phyloP scores from a whole-genome alignment of 2,329 filamentous ascomycete genomes.

The Meredithiella fracta region DNA sequence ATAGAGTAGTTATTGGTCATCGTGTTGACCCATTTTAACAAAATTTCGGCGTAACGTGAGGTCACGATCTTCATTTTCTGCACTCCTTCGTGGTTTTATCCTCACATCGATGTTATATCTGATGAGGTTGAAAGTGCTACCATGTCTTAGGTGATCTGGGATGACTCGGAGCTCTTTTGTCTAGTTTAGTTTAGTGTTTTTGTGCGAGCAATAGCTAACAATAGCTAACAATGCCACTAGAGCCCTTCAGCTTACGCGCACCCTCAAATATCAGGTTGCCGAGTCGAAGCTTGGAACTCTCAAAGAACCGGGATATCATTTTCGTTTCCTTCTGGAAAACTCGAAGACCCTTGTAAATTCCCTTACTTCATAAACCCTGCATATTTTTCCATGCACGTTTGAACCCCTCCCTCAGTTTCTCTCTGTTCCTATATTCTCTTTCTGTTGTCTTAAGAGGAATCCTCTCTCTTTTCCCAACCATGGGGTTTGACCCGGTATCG shows the following conservation, averaged over 20 bases:
- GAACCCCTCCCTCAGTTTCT: not conserved
- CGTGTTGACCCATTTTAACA: not conserved
- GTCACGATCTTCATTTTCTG: not conserved
- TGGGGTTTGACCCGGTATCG: not conserved
- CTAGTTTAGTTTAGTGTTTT: too few relatives aligned
- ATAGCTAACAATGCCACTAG: too few relatives aligned
- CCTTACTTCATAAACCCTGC: not conserved
- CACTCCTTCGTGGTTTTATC: not conserved
- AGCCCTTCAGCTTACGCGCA: not conserved
- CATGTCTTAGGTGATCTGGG: too few relatives aligned
- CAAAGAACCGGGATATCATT: not conserved
- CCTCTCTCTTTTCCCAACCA: not conserved
- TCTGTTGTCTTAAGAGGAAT: not conserved
- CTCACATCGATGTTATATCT: not conserved
- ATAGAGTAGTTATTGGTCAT: not conserved
- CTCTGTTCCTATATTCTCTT: not conserved
- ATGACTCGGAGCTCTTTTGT: too few relatives aligned
- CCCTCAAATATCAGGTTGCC: not conserved
- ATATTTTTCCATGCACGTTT: not conserved
- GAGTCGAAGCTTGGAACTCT: not conserved
- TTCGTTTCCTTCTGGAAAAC: slow-evolving; percentile 13
- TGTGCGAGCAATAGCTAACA: too few relatives aligned
- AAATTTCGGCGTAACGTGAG: not conserved
- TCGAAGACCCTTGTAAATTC: slow-evolving; percentile 9
- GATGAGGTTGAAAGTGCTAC: not conserved